Evolutionary conservation across 805 yeast species (phyloP).

Genomic region (Yarrowia alimentaria): DNA sequence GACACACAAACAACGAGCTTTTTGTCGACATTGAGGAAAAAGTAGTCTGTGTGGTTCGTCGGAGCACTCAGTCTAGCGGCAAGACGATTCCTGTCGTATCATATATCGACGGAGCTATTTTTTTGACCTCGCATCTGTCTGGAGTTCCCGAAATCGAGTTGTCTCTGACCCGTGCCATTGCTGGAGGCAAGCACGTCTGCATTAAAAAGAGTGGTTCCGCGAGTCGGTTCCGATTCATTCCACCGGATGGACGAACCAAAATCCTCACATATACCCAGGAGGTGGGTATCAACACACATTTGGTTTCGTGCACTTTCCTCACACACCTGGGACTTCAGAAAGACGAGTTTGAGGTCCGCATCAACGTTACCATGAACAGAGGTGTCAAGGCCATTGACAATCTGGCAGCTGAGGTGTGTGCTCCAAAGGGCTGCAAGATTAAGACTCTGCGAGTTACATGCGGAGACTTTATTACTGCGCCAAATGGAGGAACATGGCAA

Average conservation of each 20-base stretch:
- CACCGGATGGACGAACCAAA: constrained; percentile 79
- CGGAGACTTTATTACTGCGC: constrained; percentile 67
- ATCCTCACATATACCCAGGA: constrained; percentile 62
- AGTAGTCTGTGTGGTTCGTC: background rate
- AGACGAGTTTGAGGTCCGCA: constrained; percentile 63
- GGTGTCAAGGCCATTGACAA: constrained; percentile 50
- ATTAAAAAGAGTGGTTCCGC: constrained; percentile 38
- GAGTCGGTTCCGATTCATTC: constrained; percentile 51
- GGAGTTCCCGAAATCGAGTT: constrained; percentile 74
- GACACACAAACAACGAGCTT: constrained; percentile 76
- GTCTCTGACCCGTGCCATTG: constrained; percentile 44
- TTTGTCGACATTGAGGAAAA: constrained; percentile 77
- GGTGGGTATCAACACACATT: constrained; percentile 44
- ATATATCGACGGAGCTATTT: constrained; percentile 59
- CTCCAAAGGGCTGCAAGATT: constrained; percentile 44
- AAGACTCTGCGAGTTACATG: constrained; percentile 65
- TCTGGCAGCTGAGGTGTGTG: constrained; percentile 46
- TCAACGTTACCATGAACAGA: constrained; percentile 49
- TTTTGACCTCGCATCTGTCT: constrained; percentile 65
- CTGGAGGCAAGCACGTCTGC: constrained; percentile 53
- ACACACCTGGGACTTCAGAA: constrained; percentile 52
- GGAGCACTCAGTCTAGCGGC: constrained; percentile 17
- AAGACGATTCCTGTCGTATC: constrained; percentile 33
- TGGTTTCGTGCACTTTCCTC: constrained; percentile 54
- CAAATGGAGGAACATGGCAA: constrained; percentile 64